Evolutionary conservation across 2,329 filamentous ascomycete species (phyloP), one percentile per base, ranked within the genome.

Genomic region (Pestalotiopsis sp.): DNA sequence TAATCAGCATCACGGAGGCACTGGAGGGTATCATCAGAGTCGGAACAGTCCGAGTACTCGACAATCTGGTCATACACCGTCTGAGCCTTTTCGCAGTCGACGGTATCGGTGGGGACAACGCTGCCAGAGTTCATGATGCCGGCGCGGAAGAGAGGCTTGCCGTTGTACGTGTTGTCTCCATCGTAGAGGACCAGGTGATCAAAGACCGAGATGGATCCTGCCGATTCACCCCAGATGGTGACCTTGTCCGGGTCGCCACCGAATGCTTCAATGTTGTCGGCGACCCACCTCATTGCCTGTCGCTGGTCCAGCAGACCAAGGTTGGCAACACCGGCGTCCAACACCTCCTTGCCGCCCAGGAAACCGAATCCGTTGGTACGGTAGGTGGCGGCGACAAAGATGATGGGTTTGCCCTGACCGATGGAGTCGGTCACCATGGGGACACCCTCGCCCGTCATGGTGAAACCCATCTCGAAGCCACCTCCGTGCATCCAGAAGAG

Each of bases 301-400:
- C 91, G 85, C 74, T 95, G 92, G 74, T 95, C 93, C 0, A 92
- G 83, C 2, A 93, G 84, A 2, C 93, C 93, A 2, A 94, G 78
- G 75, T 95, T 95, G 2, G 90, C 80, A 2, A 90, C 86, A 1
- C 91, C 91, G 70, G 93, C 91, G 5, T 84, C 83, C 3, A 91
- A 81, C 57, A 94, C 84, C 77, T 94, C 91, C 65, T 86, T 86
- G 5, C 92, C 92, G 0, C 89, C 86, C 76, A 94, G 76, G 80
- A 94, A 94, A 0, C 92, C 93, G 70, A 94, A 94, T 0, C 89
- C 92, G 7, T 87, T 91, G 0, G 93, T 83, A 2, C 92, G 90
- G 80, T 97, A 95, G 80, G 94, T 95, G 75, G 95, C 89, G 0
- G 90, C 87, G 0, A 95, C 92, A 67, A 91, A 93, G 61, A 97